Conservation (phyloP, 305 asterid genomes). For the Fraxinus greggii region DNA sequence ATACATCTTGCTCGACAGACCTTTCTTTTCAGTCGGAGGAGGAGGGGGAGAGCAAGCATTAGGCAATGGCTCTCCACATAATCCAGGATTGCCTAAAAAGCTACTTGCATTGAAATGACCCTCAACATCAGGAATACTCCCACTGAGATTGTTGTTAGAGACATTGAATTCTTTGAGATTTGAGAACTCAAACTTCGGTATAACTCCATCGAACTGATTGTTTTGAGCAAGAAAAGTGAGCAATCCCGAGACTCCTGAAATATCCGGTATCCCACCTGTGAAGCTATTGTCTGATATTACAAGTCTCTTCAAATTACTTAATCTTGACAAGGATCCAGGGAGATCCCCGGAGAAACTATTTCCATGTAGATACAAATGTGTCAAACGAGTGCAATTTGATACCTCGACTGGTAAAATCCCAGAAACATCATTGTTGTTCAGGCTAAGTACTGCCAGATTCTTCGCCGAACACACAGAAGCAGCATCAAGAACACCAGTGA, state of each 20-base stretch:
- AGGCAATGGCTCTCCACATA: slow-evolving; percentile 52
- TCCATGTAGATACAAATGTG: slow-evolving; percentile 46
- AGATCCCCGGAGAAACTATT: slow-evolving; percentile 50
- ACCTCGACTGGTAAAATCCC: slow-evolving; percentile 51
- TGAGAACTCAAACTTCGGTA: slow-evolving; percentile 53
- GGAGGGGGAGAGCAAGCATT: slow-evolving; percentile 38
- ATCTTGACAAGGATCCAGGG: slow-evolving; percentile 43
- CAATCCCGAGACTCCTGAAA: slow-evolving; percentile 55
- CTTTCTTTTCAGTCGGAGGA: slow-evolving; percentile 20
- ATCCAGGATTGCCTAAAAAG: slow-evolving; percentile 49
- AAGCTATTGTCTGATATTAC: slow-evolving; percentile 48
- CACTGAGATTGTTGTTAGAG: slow-evolving; percentile 52
- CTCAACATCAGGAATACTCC: slow-evolving; percentile 46
- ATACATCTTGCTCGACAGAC: slow-evolving; percentile 29
- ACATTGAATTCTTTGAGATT: slow-evolving; percentile 56
- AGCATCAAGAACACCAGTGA: slow-evolving; percentile 54
- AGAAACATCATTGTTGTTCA: slow-evolving; percentile 38
- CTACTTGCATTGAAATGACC: slow-evolving; percentile 38
- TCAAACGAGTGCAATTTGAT: slow-evolving; percentile 45
- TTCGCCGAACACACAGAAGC: slow-evolving; percentile 37
- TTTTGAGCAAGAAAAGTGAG: slow-evolving; percentile 52
- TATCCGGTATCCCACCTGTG: slow-evolving; percentile 49
- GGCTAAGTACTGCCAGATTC: slow-evolving; percentile 49
- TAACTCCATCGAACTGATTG: slow-evolving; percentile 46
- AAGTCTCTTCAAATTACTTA: slow-evolving; percentile 47